Base-by-base conservation (phyloP, 371 early-diverging fungal genomes). In the Mortierella sp. region DNA sequence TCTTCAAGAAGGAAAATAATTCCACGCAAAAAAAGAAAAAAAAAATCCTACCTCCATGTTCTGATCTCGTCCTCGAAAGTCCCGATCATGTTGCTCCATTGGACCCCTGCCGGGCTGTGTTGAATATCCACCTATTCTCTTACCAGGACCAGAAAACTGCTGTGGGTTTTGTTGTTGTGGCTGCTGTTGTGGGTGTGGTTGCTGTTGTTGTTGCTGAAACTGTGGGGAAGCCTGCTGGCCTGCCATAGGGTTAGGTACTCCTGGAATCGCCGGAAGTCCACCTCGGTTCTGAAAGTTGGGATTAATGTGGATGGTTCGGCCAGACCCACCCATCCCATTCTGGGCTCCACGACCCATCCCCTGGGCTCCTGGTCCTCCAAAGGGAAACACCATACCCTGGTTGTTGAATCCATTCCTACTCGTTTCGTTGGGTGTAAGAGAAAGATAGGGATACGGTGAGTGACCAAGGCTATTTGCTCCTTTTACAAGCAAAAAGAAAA, bases 251-350 rank as follows among this genome's bases (percentile, higher is more conserved):
- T 43, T 7, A 9, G 52, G 48, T 23, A 19, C 16, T 3, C 62
- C 67, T 15, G 67, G 48, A 15, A 70, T 48, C n/a, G 50, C 23
- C 1, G 75, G 60, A 0, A 64, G 50, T 7, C 70, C 67, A 2
- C 52, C 59, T 12, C 64, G 66, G 14, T 72, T 72, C 57, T 77
- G 77, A 25, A 77, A 77, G 7, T 77, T 77, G 55, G 77, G 77
- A 45, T 77, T 77, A 56, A 77, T 77, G 57, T 77, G 77, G 18
- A 77, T 77, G 9, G 64, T 77, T 43, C 77, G 55, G 37, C 68
- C 72, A 4, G 64, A 60, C 14, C 25, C 37, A 11, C 53, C 62
- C 48, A 68, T 60, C 15, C 62, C 69, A 9, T 37, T 37, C 9
- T 30, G 62, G 62, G 37, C 37, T 37, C 37, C 37, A 9, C 37